Conservation (phyloP, 208 protist genomes). For the Tetramitus jugosus region DNA sequence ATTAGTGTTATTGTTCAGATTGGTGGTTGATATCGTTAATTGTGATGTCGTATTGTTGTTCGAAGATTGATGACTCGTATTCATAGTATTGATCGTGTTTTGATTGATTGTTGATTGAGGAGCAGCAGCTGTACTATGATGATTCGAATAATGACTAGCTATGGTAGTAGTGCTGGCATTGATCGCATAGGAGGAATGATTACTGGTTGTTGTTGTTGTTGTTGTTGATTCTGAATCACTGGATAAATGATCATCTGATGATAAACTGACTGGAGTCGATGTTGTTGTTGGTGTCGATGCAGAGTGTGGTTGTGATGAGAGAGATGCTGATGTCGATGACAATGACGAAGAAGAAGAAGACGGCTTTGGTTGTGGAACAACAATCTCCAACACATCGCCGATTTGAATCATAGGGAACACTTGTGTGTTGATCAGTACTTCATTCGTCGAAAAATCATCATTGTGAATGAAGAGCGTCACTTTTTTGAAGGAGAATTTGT, state of each 20-base stretch:
- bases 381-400: conserved; percentile 7
- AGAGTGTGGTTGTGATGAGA: neutral
- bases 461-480: neutral
- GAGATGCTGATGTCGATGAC: neutral
- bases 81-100: no score
- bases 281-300: neutral
- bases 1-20: no score
- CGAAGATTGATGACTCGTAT: no score
- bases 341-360: conserved; percentile 7
- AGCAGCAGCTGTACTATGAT: no score
- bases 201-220: neutral
- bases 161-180: neutral
- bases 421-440: neutral
- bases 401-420: neutral
- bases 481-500: no score
- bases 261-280: neutral
- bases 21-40: no score
- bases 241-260: neutral
- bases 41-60: no score
- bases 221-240: no score
- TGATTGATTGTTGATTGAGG: no score
- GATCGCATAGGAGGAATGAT: neutral
- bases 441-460: neutral
- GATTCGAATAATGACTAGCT: no score
- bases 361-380: neutral